Base-by-base conservation (phyloP, 1,284 basidiomycete species). In the Leccinum angustisporum region DNA sequence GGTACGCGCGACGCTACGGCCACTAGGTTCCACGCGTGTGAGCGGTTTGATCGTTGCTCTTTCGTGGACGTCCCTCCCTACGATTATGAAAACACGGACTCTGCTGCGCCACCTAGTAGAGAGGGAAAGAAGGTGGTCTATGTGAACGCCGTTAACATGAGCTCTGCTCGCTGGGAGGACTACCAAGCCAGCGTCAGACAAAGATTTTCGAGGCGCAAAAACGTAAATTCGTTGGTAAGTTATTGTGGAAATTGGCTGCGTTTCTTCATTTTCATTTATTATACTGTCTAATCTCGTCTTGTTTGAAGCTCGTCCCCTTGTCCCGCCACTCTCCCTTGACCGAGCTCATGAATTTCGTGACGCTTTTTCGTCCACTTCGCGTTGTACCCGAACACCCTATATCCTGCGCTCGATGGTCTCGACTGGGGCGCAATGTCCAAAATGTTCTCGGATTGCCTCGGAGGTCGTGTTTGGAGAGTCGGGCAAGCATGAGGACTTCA, bases 391-490 rank as follows among this genome's bases (percentile, higher is more conserved):
- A 96, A 95, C 68, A 91, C 91, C 0, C 81, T 96, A 6, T 81
- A 87, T 31, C 84, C 87, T 0, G 75, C 77, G 2, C 71, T 89
- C 4, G 70, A 79, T 13, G 85, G 87, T 4, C 77, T 91, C 5
- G 92, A 95, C 67, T 91, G 87, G 83, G 80, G 81, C 1, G 83
- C 81, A 59, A 85, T 95, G 61, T 80, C 87, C 16, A 72, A 78
- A 3, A 86, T 91, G 75, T 94, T 96, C 68, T 76, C 76, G 0
- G 78, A 79, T 98, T 38, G 89, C 95, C 2, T 87, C 92, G 1
- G 97, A 98, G 71, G 97, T 98, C 61, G 85, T 98, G 58, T 98
- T 98, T 72, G 97, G 97, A 14, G 88, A 94, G 70, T 96, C 95
- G 0, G 93, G 92, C 10, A 94, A 90, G 57, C 83, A 90, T 3